Base-by-base conservation (phyloP, 2,329 filamentous ascomycete species). In the Diaporthe velutina region DNA sequence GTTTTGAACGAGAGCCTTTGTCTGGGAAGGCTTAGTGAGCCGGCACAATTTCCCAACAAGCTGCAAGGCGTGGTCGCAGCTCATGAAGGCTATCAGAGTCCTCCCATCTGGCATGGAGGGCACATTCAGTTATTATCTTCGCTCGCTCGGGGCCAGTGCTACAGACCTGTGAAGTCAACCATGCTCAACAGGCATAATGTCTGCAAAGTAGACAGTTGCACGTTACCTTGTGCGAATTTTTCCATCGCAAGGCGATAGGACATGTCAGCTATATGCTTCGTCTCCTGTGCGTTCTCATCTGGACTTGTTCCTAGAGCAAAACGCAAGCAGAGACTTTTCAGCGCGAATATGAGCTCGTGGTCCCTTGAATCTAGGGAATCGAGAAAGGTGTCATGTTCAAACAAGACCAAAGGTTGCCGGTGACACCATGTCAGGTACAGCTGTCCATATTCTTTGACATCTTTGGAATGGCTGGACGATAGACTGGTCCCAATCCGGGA, bases 351-450 rank as follows among this genome's bases (percentile, higher is more conserved):
- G 9, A 64, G 40, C 60, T 64, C 60, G 9, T 48, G 25, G 28
- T 64, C 60, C 28, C 60, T 64, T n/a, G 60, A 33, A 2, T 64
- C 60, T 1, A 64, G 40, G 1, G 40, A 33, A 17, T 33, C 40
- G n/a, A 64, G 60, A 64, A 64, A 64, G 25, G 2, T n/a, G 25
- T 48, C 60, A 3, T 48, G 25, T 33, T 64, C 60, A n/a, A 64
- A 64, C 28, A 64, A 30, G 4, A 48, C 15, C 60, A 64, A 12
- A 2, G 60, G 60, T 25, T 64, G 60, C 17, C 60, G 60, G 19
- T 64, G 25, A 33, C 60, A 64, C 60, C 60, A 64, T 9, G 17
- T 64, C 25, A 64, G 28, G 33, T 64, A 64, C 25, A 64, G 60
- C 40, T 25, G 60, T 4, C 40, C 60, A 33, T 33, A 48, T 15